phyloP scores from a whole-genome alignment of 306 rosid species.

The Astragalus glycyphyllos region DNA sequence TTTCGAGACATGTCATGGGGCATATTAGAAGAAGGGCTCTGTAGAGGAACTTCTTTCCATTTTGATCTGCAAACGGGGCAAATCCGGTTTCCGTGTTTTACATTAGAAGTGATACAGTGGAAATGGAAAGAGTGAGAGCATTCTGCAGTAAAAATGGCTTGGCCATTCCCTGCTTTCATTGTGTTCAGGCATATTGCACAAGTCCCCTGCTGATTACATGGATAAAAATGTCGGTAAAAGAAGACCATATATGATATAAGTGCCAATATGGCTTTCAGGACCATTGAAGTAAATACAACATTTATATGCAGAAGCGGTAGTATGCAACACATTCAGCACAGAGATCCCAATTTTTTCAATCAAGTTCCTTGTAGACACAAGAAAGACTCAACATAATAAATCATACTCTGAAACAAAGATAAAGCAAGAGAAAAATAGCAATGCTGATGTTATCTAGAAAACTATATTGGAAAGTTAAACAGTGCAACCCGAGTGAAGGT shows the following conservation, averaged over 20 bases:
- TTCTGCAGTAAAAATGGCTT: constrained; percentile 96
- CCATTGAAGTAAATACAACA: not conserved
- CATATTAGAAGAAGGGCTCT: constrained; percentile 58
- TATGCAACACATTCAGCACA: not conserved
- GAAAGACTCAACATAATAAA: constrained; percentile 15
- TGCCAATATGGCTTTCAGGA: not conserved
- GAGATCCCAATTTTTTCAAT: not conserved
- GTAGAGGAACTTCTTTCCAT: constrained; percentile 96
- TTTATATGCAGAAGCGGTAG: not conserved
- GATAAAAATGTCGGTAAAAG: constrained; percentile 44
- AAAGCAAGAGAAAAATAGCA: too few species aligned
- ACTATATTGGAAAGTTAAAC: too few species aligned
- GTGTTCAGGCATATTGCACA: constrained; percentile 89
- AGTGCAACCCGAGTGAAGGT: too few species aligned
- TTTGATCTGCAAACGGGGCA: constrained; percentile 95
- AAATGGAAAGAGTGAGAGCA: constrained; percentile 98
- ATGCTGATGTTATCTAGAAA: too few species aligned
- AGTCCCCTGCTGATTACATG: constrained; percentile 61
- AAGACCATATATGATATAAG: too few species aligned
- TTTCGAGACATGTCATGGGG: constrained; percentile 53
- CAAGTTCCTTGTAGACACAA: constrained; percentile 21
- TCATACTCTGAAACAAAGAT: not conserved
- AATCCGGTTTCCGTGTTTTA: constrained; percentile 92
- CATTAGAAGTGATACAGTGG: constrained; percentile 91
- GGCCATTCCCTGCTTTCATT: constrained; percentile 89